Conservation (phyloP, 2,329 filamentous ascomycete genomes). For the Teratosphaeria destructans region DNA sequence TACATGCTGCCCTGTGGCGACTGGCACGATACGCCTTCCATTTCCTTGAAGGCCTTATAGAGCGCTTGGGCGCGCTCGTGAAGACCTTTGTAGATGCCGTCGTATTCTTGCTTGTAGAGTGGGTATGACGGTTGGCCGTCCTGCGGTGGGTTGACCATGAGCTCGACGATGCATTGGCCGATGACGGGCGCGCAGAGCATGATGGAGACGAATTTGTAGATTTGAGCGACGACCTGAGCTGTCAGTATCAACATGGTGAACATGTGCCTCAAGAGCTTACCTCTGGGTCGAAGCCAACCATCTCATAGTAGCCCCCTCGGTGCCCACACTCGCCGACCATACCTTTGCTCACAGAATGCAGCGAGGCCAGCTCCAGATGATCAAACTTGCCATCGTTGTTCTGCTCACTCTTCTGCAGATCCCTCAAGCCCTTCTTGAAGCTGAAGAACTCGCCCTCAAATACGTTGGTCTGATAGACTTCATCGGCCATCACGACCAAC, state of each 20-base stretch:
- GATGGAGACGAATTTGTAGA: conserved; percentile 98
- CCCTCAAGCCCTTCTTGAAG: conserved; percentile 81
- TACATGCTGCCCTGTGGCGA: conserved; percentile 95
- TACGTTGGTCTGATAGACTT: conserved; percentile 99
- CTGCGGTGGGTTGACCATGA: conserved; percentile 93
- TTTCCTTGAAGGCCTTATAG: conserved; percentile 79
- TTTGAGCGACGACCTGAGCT: conserved; percentile 69
- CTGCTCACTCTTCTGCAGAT: conserved; percentile 58
- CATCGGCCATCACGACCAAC: conserved; percentile 85
- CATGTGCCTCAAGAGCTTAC: conserved; percentile 11
- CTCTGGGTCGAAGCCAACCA: conserved; percentile 66
- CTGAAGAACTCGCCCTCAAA: conserved; percentile 90
- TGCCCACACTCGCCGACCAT: conserved; percentile 99
- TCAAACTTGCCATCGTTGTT: conserved; percentile 67
- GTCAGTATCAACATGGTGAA: conserved; percentile 11
- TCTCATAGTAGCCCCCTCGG: conserved; percentile 94
- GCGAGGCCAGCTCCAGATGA: conserved; percentile 73
- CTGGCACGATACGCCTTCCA: conserved; percentile 92
- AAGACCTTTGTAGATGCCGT: conserved; percentile 67
- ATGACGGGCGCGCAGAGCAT: conserved; percentile 91
- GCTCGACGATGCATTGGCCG: conserved; percentile 89
- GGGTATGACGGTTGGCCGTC: conserved; percentile 73
- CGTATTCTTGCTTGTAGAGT: conserved; percentile 78
- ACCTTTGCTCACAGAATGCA: conserved; percentile 93
- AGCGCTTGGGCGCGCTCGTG: conserved; percentile 71